phyloP scores from a whole-genome alignment of 768 basidiomycete species.

The Lactarius hengduanensis region DNA sequence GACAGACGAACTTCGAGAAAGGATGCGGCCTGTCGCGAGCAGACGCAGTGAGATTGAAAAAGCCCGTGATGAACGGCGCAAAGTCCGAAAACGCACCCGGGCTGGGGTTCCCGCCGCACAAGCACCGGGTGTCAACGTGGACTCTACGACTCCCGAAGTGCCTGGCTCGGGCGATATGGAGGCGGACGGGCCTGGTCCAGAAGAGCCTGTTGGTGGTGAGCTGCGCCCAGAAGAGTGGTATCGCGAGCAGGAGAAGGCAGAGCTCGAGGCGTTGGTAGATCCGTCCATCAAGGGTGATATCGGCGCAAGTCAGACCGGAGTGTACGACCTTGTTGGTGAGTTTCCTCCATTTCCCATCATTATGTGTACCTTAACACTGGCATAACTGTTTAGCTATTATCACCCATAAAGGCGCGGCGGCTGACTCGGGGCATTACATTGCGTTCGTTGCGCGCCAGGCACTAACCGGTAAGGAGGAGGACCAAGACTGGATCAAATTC shows the following conservation, averaged over 20 bases:
- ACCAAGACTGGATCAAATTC: slow-evolving; percentile 94
- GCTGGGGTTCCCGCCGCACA: slow-evolving; percentile 34
- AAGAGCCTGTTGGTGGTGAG: slow-evolving; percentile 39
- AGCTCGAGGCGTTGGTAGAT: slow-evolving; percentile 64
- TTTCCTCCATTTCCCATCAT: slow-evolving; percentile 23
- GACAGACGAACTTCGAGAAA: slow-evolving; percentile 73
- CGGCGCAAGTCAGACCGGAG: slow-evolving; percentile 71
- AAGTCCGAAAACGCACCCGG: slow-evolving; percentile 77
- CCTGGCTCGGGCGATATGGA: slow-evolving; percentile 45
- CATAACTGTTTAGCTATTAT: slow-evolving; percentile 63
- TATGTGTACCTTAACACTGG: slow-evolving; percentile 14
- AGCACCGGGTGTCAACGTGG: slow-evolving; percentile 18
- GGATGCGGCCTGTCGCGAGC: slow-evolving; percentile 66
- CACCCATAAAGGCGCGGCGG: slow-evolving; percentile 94
- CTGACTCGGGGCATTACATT: slow-evolving; percentile 96
- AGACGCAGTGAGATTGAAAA: slow-evolving; percentile 79
- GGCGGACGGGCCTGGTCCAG: slow-evolving; percentile 42
- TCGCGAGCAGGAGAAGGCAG: slow-evolving; percentile 60
- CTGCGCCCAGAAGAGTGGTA: slow-evolving; percentile 65
- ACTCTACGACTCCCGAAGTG: slow-evolving; percentile 4
- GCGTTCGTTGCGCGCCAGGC: slow-evolving; percentile 55
- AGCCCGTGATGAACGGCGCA: slow-evolving; percentile 78
- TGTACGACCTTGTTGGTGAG: slow-evolving; percentile 92
- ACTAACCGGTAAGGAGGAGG: slow-evolving; percentile 47
- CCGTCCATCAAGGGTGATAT: slow-evolving; percentile 61